Evolutionary conservation across 2,329 filamentous ascomycete genomes (phyloP).

Genomic region (Xylariaceae sp.): DNA sequence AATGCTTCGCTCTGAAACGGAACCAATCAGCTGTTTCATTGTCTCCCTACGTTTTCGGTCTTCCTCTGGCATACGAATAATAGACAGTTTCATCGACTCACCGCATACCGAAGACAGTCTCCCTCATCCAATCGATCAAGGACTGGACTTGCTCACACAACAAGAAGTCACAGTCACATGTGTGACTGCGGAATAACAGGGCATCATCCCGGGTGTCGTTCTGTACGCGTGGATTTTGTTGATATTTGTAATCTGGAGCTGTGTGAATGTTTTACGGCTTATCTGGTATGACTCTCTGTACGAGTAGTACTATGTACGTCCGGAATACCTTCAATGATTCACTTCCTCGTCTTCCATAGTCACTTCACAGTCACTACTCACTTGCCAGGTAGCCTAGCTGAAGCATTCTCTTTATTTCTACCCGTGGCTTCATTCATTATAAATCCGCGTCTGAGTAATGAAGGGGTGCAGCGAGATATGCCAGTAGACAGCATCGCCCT

Average conservation of each 20-base stretch:
- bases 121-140: neutral
- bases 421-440: neutral
- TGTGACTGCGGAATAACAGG: neutral
- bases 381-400: too few relatives aligned
- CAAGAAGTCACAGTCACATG: neutral
- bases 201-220: neutral
- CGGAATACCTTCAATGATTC: too few relatives aligned
- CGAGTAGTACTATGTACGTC: too few relatives aligned
- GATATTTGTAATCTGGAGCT: too few relatives aligned
- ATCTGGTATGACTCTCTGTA: too few relatives aligned
- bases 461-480: neutral
- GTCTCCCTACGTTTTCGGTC: neutral
- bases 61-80: neutral
- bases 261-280: too few relatives aligned
- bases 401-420: neutral
- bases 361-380: too few relatives aligned
- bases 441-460: neutral
- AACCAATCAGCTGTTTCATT: conserved; percentile 5
- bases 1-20: neutral
- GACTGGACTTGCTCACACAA: neutral
- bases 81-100: conserved; percentile 4
- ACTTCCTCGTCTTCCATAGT: too few relatives aligned
- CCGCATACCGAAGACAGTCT: conserved; percentile 9
- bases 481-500: neutral
- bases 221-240: too few relatives aligned